Evolutionary conservation across 1,284 basidiomycete genomes (phyloP).

Genomic region (Sporisorium graminicola): DNA sequence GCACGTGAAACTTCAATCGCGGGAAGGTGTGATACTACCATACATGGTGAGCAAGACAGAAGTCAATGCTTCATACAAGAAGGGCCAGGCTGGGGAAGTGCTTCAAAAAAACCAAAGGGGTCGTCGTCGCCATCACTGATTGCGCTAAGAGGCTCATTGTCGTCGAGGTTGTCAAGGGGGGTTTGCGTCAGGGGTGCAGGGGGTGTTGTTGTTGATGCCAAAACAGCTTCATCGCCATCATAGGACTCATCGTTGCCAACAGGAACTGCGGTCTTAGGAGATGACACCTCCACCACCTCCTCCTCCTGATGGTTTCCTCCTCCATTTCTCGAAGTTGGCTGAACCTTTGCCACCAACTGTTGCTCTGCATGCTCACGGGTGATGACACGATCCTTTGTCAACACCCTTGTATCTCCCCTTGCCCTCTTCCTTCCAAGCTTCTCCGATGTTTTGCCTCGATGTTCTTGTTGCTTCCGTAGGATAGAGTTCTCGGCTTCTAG

Average conservation of each 20-base stretch:
- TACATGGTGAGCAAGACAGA: conserved; percentile 7
- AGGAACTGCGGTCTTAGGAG: not conserved
- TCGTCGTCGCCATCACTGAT: not conserved
- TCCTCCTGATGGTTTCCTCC: not conserved
- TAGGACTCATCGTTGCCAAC: not conserved
- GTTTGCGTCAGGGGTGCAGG: too few relatives aligned
- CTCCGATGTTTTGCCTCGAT: not conserved
- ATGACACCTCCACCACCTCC: conserved; percentile 8
- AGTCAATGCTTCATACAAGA: not conserved
- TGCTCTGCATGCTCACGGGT: conserved; percentile 13
- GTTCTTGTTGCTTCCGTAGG: conserved; percentile 2
- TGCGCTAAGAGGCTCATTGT: conserved; percentile 9
- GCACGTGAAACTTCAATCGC: conserved; percentile 8
- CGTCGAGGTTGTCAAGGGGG: not conserved
- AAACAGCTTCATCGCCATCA: too few relatives aligned
- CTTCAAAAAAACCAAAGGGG: not conserved
- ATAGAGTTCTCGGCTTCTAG: too few relatives aligned
- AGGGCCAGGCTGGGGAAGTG: not conserved
- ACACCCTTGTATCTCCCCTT: not conserved
- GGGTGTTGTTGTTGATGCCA: too few relatives aligned
- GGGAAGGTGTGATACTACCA: not conserved
- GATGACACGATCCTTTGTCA: conserved; percentile 13
- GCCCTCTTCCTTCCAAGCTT: not conserved
- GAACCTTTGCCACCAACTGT: conserved; percentile 5
- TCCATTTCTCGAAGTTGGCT: not conserved